Percentiles rank a stretch among this genome's conserved stretches.
These are phyloP conservation scores for Solanum chaucha DNA, from an alignment of 257 asterid species.

Conservation along the genomic window DNA sequence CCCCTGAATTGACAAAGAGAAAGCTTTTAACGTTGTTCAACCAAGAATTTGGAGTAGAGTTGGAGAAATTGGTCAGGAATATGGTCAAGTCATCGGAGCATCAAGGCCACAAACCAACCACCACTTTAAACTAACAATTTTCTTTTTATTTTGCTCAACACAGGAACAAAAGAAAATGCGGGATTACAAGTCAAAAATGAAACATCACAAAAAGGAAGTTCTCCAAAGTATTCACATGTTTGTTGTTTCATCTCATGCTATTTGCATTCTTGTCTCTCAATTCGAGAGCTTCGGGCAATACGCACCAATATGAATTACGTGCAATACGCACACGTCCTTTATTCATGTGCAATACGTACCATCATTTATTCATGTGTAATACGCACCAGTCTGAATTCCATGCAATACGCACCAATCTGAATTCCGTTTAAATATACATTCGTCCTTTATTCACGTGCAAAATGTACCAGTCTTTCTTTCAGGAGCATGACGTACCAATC, in stretches of 20 bases:
- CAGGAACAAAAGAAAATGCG: background rate
- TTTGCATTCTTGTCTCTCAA: background rate
- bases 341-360: no score
- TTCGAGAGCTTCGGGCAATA: background rate
- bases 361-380: no score
- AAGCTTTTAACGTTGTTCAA: background rate
- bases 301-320: no score
- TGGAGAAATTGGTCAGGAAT: background rate
- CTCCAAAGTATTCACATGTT: background rate
- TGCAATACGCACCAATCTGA: no score
- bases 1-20: background rate
- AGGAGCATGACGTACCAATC: no score
- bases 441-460: no score
- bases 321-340: no score
- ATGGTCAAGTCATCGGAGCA: background rate
- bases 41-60: background rate
- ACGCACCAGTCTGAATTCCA: no score
- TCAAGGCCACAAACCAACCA: background rate
- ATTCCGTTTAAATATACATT: no score
- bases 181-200: background rate
- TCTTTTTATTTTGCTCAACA: background rate
- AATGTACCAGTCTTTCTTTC: no score
- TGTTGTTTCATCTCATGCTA: background rate
- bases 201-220: background rate
- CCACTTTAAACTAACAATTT: background rate